Evolutionary conservation across 495 filamentous ascomycete species (phyloP).

Genomic region (Aspergillus incahuasiensis): DNA sequence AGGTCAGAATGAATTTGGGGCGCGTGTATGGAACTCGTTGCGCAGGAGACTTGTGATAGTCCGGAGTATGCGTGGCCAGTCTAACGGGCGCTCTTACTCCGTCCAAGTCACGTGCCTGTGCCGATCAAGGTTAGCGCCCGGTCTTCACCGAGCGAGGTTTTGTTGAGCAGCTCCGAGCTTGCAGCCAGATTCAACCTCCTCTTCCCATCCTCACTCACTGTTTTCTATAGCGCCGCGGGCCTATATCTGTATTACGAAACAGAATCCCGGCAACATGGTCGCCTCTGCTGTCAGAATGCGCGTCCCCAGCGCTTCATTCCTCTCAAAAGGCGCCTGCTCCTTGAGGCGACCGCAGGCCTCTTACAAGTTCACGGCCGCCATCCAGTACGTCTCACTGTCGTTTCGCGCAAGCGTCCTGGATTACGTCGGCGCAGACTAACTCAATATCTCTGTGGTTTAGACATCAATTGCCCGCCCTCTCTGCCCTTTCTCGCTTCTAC

Average conservation of each 20-base stretch:
- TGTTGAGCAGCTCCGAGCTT: neutral
- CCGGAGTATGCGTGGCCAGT: neutral
- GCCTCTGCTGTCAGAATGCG: constrained; percentile 46
- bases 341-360: constrained; percentile 42
- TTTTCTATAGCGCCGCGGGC: constrained; percentile 26
- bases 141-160: neutral
- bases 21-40: neutral
- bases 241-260: constrained; percentile 24
- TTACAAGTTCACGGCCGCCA: constrained; percentile 41
- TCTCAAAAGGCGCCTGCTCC: constrained; percentile 39
- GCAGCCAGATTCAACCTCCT: constrained; percentile 26
- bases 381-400: constrained; percentile 30
- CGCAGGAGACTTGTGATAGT: neutral
- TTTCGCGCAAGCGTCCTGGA: neutral
- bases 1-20: constrained; percentile 19
- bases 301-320: constrained; percentile 43
- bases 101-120: neutral
- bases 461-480: constrained; percentile 49
- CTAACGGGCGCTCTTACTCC: neutral
- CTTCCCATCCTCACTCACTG: constrained; percentile 22
- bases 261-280: constrained; percentile 40
- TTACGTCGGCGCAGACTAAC: constrained; percentile 17
- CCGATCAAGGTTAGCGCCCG: neutral
- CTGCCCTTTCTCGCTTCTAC: constrained; percentile 66
- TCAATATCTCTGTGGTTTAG: constrained; percentile 19